Base-by-base conservation (phyloP, 106 monocot species). In the Allium sativum region DNA sequence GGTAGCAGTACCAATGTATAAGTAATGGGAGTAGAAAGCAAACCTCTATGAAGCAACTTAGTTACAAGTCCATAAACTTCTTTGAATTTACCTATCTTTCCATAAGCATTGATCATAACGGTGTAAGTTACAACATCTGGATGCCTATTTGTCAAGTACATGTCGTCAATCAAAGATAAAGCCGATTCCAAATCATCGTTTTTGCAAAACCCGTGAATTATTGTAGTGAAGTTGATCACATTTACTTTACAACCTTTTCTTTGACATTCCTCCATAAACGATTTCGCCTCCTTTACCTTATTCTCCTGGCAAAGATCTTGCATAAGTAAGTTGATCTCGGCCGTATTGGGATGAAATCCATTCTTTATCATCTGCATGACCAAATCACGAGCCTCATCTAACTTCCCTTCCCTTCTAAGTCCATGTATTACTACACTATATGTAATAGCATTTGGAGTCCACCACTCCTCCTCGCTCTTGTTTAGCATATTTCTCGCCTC, bases 341-440 rank as follows among this genome's bases (percentile, higher is more conserved):
- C 69, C 10, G 84, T 65, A 7, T 91, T 98, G n/a, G 88, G 91
- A 18, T 78, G 82, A 74, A 98, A 85, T 7, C 96, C 87, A 53
- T 78, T 82, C 47, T 56, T 66, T 10, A 92, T 55, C 96, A 98
- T 98, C 70, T 82, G 70, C 75, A 61, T 70, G 13, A 76, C 77
- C 63, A 91, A 75, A 63, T 88, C 78, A 63, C 87, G 84, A 18
- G 91, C 87, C 73, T 88, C 87, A 5, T 61, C 20, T 56, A 98
- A 62, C 73, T 83, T 91, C 8, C 87, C 84, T 61, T 98, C 96
- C 55, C 91, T 84, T 52, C 87, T 77, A 10, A 98, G 70, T 31
- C 91, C 96, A 66, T 92, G 91, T 63, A 96, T 55, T 12, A 98
- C 80, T 19, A 85, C 96, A 74, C 96, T 98, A 65, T 91, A 98